phyloP scores from a whole-genome alignment of 495 filamentous ascomycete species.

The Evansstolkia leycettana region DNA sequence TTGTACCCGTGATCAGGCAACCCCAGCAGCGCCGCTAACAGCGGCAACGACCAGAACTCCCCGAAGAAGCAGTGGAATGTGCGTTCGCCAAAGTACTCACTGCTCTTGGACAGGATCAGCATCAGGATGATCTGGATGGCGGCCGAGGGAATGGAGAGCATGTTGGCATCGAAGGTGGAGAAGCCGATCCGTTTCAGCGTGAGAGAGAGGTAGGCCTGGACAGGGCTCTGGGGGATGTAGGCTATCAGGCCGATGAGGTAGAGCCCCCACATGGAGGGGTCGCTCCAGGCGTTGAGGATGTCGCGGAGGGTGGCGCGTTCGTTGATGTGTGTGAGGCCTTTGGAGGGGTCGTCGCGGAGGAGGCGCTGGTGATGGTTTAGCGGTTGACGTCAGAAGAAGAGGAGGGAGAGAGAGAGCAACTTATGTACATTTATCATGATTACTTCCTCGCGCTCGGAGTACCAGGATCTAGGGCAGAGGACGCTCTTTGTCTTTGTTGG shows the following conservation, averaged over 20 bases:
- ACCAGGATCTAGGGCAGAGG: constrained; percentile 38
- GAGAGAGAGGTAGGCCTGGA: constrained; percentile 28
- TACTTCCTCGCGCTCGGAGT: constrained; percentile 35
- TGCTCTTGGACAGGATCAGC: constrained; percentile 26
- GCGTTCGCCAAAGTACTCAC: constrained; percentile 33
- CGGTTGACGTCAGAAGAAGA: too few relatives aligned
- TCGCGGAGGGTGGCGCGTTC: constrained; percentile 17
- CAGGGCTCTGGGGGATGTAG: constrained; percentile 33
- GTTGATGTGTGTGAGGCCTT: constrained; percentile 26
- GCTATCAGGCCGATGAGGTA: constrained; percentile 35
- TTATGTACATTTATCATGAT: constrained; percentile 45
- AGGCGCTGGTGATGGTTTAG: too few relatives aligned
- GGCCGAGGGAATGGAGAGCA: constrained; percentile 32
- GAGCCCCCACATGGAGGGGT: constrained; percentile 30
- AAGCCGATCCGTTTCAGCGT: constrained; percentile 29
- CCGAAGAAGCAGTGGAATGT: constrained; percentile 29
- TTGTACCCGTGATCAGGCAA: constrained; percentile 20
- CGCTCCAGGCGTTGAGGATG: constrained; percentile 18
- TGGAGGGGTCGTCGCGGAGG: constrained; percentile 41
- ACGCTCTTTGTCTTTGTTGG: constrained; percentile 39
- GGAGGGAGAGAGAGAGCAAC: too few relatives aligned
- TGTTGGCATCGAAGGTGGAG: constrained; percentile 32
- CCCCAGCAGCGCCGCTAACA: constrained; percentile 24
- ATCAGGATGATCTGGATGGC: constrained; percentile 32
- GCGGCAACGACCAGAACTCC: constrained; percentile 35